A percentile compares a stretch with the other conserved stretches of the same genome.
Conservation (phyloP, 1,139 yeast species). For the Debaryomycetaceae sp. region DNA sequence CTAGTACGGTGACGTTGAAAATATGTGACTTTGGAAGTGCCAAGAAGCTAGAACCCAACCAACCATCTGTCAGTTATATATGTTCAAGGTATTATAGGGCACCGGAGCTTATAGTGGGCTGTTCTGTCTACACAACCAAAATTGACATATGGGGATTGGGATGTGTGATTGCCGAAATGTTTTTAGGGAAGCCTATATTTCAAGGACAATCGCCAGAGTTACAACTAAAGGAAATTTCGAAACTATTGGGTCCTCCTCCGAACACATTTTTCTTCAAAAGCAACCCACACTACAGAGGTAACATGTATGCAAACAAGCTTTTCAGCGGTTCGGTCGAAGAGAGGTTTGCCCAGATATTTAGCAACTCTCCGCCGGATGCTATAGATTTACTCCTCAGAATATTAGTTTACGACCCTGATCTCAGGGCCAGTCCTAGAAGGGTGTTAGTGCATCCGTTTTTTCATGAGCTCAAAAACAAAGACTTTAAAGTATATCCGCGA, state of each 20-base stretch:
- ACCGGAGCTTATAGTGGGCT: slow-evolving; percentile 78
- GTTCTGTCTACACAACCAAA: slow-evolving; percentile 70
- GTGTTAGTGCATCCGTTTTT: slow-evolving; percentile 72
- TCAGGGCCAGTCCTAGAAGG: slow-evolving; percentile 61
- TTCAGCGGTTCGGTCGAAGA: slow-evolving; percentile 60
- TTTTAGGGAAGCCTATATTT: slow-evolving; percentile 75
- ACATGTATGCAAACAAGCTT: slow-evolving; percentile 64
- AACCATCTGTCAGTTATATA: slow-evolving; percentile 74
- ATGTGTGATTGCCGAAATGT: slow-evolving; percentile 82
- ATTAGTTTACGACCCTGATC: slow-evolving; percentile 69
- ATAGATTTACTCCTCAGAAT: slow-evolving; percentile 67
- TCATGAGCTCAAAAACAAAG: slow-evolving; percentile 58
- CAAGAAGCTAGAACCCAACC: slow-evolving; percentile 67
- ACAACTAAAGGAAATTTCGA: slow-evolving; percentile 74
- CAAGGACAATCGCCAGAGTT: slow-evolving; percentile 75
- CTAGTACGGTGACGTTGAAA: slow-evolving; percentile 59
- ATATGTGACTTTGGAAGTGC: slow-evolving; percentile 86
- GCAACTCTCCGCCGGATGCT: slow-evolving; percentile 68
- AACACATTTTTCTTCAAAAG: slow-evolving; percentile 70
- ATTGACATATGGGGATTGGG: slow-evolving; percentile 87
- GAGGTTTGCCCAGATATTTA: slow-evolving; percentile 66
- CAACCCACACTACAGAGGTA: slow-evolving; percentile 72
- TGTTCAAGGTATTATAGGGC: slow-evolving; percentile 82
- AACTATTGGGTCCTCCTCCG: slow-evolving; percentile 73
- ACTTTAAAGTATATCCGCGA: slow-evolving; percentile 59